Percentiles rank a stretch among this genome's conserved stretches.
phyloP scores from a whole-genome alignment of 371 early-diverging fungal genomes.

The Nematocida parisii region DNA sequence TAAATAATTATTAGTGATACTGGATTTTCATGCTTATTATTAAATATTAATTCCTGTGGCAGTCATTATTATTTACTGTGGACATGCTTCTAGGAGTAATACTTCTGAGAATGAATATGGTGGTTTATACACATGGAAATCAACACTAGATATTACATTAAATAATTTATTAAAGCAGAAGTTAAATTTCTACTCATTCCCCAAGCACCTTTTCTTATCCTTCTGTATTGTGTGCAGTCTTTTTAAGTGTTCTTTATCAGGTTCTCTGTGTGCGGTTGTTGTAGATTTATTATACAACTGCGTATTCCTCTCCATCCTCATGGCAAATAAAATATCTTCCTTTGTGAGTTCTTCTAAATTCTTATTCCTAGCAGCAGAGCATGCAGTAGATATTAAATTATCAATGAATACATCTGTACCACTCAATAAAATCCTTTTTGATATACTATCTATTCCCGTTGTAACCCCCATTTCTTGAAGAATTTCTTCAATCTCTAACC shows the following conservation, averaged over 20 bases:
- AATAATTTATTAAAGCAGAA: neutral
- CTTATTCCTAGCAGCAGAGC: slow-evolving; percentile 50
- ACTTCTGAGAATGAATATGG: no score
- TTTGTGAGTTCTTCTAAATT: slow-evolving; percentile 35
- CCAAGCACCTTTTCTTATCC: slow-evolving; percentile 26
- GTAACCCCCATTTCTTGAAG: slow-evolving; percentile 49
- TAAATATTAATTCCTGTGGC: no score
- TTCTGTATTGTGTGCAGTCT: slow-evolving; percentile 30
- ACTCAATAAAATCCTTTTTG: slow-evolving; percentile 28
- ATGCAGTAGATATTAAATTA: slow-evolving; percentile 46
- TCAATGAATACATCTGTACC: slow-evolving; percentile 54
- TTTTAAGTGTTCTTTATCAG: slow-evolving; percentile 50
- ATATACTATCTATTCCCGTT: slow-evolving; percentile 1
- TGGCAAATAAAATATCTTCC: slow-evolving; percentile 48
- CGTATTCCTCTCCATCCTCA: slow-evolving; percentile 36
- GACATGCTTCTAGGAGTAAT: no score
- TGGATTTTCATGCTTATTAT: no score
- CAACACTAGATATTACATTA: no score
- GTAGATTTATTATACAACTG: slow-evolving; percentile 36
- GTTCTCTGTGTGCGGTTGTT: slow-evolving; percentile 22
- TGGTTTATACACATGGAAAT: no score
- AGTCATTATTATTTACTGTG: no score
- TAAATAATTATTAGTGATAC: no score
- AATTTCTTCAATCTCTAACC: slow-evolving; percentile 34
- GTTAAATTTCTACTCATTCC: slow-evolving; percentile 1